These are phyloP conservation scores for Casaregolazyma suthepensis DNA, from an alignment of 1,139 yeast genomes.

Conservation along the genomic window DNA sequence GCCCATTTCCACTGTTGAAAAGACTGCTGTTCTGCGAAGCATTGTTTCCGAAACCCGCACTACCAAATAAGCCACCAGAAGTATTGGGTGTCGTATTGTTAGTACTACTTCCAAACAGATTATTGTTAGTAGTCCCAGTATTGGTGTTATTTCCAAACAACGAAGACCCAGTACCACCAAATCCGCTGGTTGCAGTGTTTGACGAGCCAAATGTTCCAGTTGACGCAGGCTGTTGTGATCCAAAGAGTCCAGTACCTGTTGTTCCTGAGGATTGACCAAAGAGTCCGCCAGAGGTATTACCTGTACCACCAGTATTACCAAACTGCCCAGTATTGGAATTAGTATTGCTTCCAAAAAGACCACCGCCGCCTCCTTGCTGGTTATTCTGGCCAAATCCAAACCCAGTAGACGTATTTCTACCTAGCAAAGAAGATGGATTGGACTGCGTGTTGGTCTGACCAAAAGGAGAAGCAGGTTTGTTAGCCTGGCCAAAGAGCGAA, in stretches of 20 bases:
- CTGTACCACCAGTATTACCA: constrained; percentile 18
- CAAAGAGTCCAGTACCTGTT: background rate
- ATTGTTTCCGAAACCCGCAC: constrained; percentile 4
- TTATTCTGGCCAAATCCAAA: constrained; percentile 11
- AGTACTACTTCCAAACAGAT: constrained; percentile 12
- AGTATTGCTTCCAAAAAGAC: constrained; percentile 24
- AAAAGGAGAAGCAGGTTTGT: constrained; percentile 5
- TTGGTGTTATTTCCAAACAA: constrained; percentile 32
- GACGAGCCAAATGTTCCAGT: constrained; percentile 12
- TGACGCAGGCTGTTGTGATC: background rate
- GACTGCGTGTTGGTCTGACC: constrained; percentile 8
- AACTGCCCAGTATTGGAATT: constrained; percentile 15
- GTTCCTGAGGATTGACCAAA: constrained; percentile 23
- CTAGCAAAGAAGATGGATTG: constrained; percentile 18
- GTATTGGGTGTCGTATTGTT: constrained; percentile 4
- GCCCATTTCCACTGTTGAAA: constrained; percentile 6
- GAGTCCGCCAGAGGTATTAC: constrained; percentile 20
- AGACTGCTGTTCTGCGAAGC: background rate
- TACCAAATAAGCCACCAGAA: constrained; percentile 15
- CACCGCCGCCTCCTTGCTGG: constrained; percentile 19
- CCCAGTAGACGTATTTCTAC: constrained; percentile 9
- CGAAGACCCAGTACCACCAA: constrained; percentile 16
- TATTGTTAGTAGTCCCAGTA: constrained; percentile 12
- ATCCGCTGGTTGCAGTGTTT: constrained; percentile 17
- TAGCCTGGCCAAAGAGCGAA: constrained; percentile 29